These are phyloP conservation scores for Melaleuca quinquenervia DNA, from an alignment of 345 rosid genomes.

Conservation along the genomic window DNA sequence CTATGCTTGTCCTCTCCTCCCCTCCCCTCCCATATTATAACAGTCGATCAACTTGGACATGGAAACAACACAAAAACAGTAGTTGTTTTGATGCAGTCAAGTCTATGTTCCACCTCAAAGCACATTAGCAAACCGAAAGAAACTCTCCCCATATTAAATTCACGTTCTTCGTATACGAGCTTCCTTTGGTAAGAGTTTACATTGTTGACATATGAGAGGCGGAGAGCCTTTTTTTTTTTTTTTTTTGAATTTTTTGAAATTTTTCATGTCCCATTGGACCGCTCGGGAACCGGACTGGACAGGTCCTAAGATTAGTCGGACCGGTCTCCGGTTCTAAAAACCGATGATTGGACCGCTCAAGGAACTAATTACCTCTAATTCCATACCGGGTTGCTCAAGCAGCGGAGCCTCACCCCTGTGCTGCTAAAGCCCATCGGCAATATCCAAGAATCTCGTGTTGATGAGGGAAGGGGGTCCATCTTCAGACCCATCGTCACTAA, in stretches of 20 bases:
- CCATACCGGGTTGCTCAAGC: neutral
- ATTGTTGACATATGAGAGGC: too few relatives aligned
- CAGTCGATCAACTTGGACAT: neutral
- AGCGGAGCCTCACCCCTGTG: neutral
- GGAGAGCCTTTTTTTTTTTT: too few relatives aligned
- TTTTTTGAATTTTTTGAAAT: too few relatives aligned
- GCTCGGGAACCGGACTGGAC: too few relatives aligned
- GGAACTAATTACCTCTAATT: too few relatives aligned
- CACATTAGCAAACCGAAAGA: neutral
- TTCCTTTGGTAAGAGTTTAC: too few relatives aligned
- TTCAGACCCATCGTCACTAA: neutral
- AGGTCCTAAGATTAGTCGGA: too few relatives aligned
- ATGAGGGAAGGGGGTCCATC: neutral
- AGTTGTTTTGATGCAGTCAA: neutral
- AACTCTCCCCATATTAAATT: neutral
- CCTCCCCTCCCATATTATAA: neutral
- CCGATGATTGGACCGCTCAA: fast-evolving
- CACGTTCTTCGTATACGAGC: neutral
- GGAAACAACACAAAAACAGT: neutral
- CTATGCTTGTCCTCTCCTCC: neutral
- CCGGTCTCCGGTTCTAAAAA: too few relatives aligned
- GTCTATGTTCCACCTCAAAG: neutral
- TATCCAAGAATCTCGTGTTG: neutral
- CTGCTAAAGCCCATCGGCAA: neutral
- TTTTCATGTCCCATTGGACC: too few relatives aligned